Evolutionary conservation across 306 rosid species (phyloP).

Genomic region (Morella rubra): DNA sequence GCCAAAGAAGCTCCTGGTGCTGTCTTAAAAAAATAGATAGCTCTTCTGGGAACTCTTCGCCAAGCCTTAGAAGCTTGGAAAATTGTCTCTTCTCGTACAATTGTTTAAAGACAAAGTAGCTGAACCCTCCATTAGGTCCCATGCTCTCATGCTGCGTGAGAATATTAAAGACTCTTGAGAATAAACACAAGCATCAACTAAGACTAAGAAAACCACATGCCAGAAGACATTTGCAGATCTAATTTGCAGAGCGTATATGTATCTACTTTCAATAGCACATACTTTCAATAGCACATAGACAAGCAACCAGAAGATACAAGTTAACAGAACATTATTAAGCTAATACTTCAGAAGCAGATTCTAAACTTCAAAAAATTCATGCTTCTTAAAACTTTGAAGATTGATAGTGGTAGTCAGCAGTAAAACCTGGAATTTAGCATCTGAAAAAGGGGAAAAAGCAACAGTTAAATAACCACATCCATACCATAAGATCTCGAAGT

Average conservation of each 20-base stretch:
- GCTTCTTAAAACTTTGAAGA: not conserved
- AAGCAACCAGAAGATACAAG: not conserved
- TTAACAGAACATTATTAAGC: not conserved
- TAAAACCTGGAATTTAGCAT: constrained; percentile 6
- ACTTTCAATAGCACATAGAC: not conserved
- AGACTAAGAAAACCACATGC: constrained; percentile 6
- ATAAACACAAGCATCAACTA: constrained; percentile 16
- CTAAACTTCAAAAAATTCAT: not conserved
- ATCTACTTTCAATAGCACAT: not conserved
- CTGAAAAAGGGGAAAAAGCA: constrained; percentile 11
- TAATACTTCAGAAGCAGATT: not conserved
- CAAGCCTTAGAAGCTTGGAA: constrained; percentile 85
- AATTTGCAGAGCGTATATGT: not conserved
- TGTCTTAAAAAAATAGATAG: constrained; percentile 74
- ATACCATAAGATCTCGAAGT: constrained; percentile 82
- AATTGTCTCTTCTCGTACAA: constrained; percentile 69
- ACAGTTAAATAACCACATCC: constrained; percentile 26
- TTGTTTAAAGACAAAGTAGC: constrained; percentile 74
- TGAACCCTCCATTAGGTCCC: constrained; percentile 92
- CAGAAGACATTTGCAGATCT: not conserved
- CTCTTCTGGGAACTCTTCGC: constrained; percentile 93
- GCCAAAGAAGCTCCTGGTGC: constrained; percentile 89
- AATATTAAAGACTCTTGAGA: constrained; percentile 30
- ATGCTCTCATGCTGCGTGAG: constrained; percentile 80
- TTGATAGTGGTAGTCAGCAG: not conserved